These are phyloP conservation scores for Barbatosphaeria neglecta DNA, from an alignment of 495 filamentous ascomycete genomes.

Conservation along the genomic window DNA sequence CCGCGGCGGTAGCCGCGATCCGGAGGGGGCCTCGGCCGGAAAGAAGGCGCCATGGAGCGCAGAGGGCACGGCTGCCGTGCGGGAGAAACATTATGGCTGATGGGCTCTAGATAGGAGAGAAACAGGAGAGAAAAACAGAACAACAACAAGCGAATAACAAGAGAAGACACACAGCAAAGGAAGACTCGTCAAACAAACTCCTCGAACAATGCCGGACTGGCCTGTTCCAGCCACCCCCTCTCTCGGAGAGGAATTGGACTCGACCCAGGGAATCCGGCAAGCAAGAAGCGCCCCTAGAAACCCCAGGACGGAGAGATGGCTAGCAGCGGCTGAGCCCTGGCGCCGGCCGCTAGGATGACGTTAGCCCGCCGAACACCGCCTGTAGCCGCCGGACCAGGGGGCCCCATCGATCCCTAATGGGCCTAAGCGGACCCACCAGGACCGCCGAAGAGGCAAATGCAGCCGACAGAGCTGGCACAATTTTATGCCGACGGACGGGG, in stretches of 20 bases:
- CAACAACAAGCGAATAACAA: too few relatives aligned
- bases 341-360: neutral
- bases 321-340: neutral
- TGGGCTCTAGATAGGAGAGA: too few relatives aligned
- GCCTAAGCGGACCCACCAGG: neutral
- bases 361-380: neutral
- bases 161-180: too few relatives aligned
- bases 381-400: neutral
- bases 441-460: neutral
- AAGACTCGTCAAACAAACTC: too few relatives aligned
- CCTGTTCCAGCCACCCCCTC: neutral
- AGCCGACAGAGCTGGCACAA: too few relatives aligned
- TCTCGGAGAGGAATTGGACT: too few relatives aligned
- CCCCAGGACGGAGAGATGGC: too few relatives aligned
- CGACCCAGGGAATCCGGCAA: too few relatives aligned
- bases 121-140: too few relatives aligned
- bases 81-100: conserved; percentile 31
- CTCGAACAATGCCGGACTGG: neutral
- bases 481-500: neutral
- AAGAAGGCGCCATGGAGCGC: conserved; percentile 25
- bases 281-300: too few relatives aligned
- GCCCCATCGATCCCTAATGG: neutral
- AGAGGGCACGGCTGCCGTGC: conserved; percentile 27
- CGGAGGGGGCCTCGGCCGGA: conserved; percentile 17
- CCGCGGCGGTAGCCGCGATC: conserved; percentile 10